These are phyloP conservation scores for Plectranthus barbatus DNA, from an alignment of 257 asterid genomes.

Conservation along the genomic window DNA sequence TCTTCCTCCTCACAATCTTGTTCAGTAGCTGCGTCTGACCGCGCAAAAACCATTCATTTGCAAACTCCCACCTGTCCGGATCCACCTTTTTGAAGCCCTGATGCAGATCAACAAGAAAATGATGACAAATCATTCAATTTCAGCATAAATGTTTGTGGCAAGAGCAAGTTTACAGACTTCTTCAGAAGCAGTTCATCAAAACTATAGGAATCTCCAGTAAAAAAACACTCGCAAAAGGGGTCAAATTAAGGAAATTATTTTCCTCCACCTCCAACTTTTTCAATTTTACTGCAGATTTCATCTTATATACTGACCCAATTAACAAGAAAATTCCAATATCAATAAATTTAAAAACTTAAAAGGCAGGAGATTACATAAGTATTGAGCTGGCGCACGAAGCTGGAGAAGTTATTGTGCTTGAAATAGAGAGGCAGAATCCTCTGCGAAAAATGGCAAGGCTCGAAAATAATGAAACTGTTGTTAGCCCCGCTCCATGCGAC, in stretches of 20 bases:
- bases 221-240: too few species aligned
- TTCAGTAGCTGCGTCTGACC: conserved; percentile 62
- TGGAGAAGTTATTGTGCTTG: conserved; percentile 88
- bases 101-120: background rate
- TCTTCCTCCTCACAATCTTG: conserved; percentile 29
- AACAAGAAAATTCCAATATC: too few species aligned
- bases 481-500: too few species aligned
- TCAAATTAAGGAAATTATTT: too few species aligned
- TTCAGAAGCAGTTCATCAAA: background rate
- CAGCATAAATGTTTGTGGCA: too few species aligned
- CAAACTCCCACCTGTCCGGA: conserved; percentile 93
- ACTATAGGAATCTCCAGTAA: too few species aligned
- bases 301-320: too few species aligned
- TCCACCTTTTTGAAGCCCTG: conserved; percentile 87
- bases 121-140: background rate
- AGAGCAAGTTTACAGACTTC: background rate
- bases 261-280: too few species aligned
- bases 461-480: conserved; percentile 59
- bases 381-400: conserved; percentile 90
- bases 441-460: conserved; percentile 61
- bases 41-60: conserved; percentile 78
- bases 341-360: too few species aligned
- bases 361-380: conserved; percentile 54
- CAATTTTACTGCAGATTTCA: too few species aligned
- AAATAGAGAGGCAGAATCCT: conserved; percentile 65